These are phyloP conservation scores for Geotrichum cucujoidarum DNA, from an alignment of 1,139 yeast genomes.

Conservation along the genomic window DNA sequence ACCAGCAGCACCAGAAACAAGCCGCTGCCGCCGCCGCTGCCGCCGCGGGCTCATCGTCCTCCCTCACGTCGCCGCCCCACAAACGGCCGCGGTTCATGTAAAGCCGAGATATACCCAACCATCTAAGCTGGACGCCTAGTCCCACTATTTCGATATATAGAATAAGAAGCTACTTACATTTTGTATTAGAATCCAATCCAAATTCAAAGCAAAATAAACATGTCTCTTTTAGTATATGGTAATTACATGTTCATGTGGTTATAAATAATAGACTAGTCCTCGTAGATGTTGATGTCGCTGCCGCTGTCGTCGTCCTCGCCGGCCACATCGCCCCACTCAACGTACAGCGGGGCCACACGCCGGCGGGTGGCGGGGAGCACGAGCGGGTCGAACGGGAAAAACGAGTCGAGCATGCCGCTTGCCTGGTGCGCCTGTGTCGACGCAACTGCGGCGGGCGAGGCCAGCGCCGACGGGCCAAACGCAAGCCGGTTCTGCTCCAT, in stretches of 20 bases:
- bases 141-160: too few species aligned
- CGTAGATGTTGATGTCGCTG: slow-evolving; percentile 42
- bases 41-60: neutral
- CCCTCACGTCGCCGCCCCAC: neutral
- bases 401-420: slow-evolving; percentile 65
- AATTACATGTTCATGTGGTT: too few species aligned
- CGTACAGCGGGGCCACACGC: slow-evolving; percentile 52
- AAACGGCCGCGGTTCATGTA: neutral
- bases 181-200: too few species aligned
- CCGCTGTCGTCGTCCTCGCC: slow-evolving; percentile 54
- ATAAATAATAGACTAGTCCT: too few species aligned
- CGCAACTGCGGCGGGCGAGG: neutral
- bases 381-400: slow-evolving; percentile 93
- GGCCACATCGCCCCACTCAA: slow-evolving; percentile 70
- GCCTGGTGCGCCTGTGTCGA: neutral
- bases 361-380: slow-evolving; percentile 59
- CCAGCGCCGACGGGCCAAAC: neutral
- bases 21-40: neutral
- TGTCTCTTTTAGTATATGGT: too few species aligned
- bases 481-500: slow-evolving; percentile 85
- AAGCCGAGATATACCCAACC: too few species aligned
- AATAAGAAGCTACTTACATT: too few species aligned
- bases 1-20: slow-evolving; percentile 4
- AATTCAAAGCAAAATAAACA: too few species aligned
- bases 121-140: too few species aligned